phyloP scores from a whole-genome alignment of 768 basidiomycete species.

The Macrolepiota albuminosa region DNA sequence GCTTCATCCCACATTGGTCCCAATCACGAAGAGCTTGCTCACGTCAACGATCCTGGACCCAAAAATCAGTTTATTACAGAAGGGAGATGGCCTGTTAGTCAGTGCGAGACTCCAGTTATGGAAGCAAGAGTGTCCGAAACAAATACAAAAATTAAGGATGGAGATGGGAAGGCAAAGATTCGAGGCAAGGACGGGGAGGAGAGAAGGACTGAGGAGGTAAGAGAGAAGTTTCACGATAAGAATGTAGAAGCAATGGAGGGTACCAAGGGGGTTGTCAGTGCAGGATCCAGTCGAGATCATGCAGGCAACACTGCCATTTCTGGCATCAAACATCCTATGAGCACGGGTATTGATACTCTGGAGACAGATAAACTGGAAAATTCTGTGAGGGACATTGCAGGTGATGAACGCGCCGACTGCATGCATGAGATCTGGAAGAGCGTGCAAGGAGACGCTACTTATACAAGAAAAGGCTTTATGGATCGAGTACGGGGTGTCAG shows the following conservation, averaged over 20 bases:
- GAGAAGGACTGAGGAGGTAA: constrained; percentile 21
- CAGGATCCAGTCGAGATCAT: not conserved
- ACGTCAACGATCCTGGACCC: constrained; percentile 67
- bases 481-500: constrained; percentile 30
- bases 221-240: constrained; percentile 17
- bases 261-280: not conserved
- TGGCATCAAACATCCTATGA: not conserved
- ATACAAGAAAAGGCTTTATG: constrained; percentile 30
- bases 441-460: constrained; percentile 12
- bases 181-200: constrained; percentile 29
- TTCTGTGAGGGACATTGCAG: constrained; percentile 5
- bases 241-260: constrained; percentile 10
- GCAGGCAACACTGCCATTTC: not conserved
- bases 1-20: constrained; percentile 70
- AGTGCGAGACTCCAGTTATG: constrained; percentile 29
- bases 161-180: constrained; percentile 34
- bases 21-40: constrained; percentile 49
- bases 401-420: constrained; percentile 8
- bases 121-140: constrained; percentile 29
- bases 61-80: constrained; percentile 60
- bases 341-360: not conserved
- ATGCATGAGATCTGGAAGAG: constrained; percentile 15
- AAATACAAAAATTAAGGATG: constrained; percentile 26
- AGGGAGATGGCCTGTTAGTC: constrained; percentile 27
- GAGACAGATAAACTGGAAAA: constrained; percentile 4